Evolutionary conservation across 208 protist species (phyloP).

Genomic region (Phytomonas francai): DNA sequence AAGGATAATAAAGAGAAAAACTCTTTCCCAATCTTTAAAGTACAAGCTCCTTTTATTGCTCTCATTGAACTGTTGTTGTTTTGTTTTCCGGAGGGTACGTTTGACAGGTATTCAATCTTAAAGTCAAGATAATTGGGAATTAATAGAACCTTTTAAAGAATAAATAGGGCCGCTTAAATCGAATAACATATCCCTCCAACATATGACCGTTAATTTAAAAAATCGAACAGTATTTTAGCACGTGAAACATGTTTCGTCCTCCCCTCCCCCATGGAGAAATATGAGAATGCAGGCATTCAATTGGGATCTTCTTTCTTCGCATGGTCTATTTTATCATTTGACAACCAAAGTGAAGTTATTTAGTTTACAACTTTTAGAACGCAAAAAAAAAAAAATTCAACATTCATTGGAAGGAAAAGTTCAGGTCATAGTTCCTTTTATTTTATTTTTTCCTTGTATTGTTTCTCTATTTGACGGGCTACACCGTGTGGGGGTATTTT

Average conservation of each 20-base stretch:
- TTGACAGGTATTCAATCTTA: background rate
- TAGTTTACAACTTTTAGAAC: background rate
- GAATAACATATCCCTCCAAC: too few relatives aligned
- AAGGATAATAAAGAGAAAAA: too few relatives aligned
- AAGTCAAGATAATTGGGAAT: background rate
- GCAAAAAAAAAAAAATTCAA: background rate
- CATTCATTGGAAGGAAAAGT: background rate
- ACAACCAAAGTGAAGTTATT: background rate
- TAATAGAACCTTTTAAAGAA: background rate
- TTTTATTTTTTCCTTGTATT: background rate
- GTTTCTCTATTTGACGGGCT: too few relatives aligned
- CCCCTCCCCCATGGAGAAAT: too few relatives aligned
- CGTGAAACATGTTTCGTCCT: too few relatives aligned
- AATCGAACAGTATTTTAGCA: too few relatives aligned
- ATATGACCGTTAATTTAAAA: conserved; percentile 7
- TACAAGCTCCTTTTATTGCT: too few relatives aligned
- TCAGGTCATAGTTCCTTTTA: background rate
- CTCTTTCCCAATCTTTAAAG: too few relatives aligned
- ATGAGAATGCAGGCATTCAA: background rate
- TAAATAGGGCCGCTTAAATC: too few relatives aligned
- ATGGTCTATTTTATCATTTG: conserved; percentile 2
- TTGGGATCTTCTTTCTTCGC: background rate
- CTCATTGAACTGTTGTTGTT: too few relatives aligned
- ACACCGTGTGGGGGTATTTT: too few relatives aligned
- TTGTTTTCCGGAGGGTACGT: too few relatives aligned